Percentiles rank a stretch among this genome's conserved stretches.
Conservation (phyloP, 2,329 filamentous ascomycete species). For the Fusarium setosum region DNA sequence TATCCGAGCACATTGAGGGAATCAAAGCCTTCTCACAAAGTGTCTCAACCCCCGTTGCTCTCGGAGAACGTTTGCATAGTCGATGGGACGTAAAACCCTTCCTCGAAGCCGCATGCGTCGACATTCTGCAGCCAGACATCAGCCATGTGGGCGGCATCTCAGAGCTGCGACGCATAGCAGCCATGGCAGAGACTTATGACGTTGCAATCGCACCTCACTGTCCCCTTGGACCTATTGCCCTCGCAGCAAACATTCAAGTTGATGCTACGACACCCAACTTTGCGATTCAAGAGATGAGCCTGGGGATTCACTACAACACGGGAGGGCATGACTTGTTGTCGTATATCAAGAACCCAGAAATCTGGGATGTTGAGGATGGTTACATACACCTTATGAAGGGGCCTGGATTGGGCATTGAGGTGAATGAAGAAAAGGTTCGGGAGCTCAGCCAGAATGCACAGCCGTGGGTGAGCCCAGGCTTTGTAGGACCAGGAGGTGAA, state of each 20-base stretch:
- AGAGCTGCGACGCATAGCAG: slow-evolving; percentile 75
- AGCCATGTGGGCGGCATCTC: slow-evolving; percentile 79
- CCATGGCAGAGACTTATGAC: slow-evolving; percentile 79
- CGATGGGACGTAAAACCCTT: slow-evolving; percentile 81
- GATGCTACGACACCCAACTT: slow-evolving; percentile 72
- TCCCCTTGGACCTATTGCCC: slow-evolving; percentile 77
- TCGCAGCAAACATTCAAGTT: slow-evolving; percentile 78
- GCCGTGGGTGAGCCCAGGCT: slow-evolving; percentile 64
- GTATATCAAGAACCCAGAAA: slow-evolving; percentile 72
- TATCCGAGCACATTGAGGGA: slow-evolving; percentile 75
- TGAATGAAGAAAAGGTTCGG: slow-evolving; percentile 76
- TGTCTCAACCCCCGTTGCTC: slow-evolving; percentile 70
- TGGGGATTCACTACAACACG: slow-evolving; percentile 84
- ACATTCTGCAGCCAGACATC: slow-evolving; percentile 80
- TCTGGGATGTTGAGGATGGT: slow-evolving; percentile 75
- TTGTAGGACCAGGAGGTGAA: slow-evolving; percentile 11
- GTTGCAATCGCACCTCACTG: slow-evolving; percentile 80
- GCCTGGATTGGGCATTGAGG: slow-evolving; percentile 75
- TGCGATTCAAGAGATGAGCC: slow-evolving; percentile 81
- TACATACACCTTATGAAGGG: slow-evolving; percentile 71
- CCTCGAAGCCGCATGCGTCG: slow-evolving; percentile 74
- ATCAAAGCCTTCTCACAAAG: slow-evolving; percentile 57
- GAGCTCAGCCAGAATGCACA: slow-evolving; percentile 66
- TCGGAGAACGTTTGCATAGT: slow-evolving; percentile 78
- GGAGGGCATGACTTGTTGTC: slow-evolving; percentile 73